A percentile compares a stretch with the other conserved stretches of the same genome.
These are phyloP conservation scores for Odontarrhena argentea DNA, from an alignment of 345 rosid genomes.

Conservation along the genomic window DNA sequence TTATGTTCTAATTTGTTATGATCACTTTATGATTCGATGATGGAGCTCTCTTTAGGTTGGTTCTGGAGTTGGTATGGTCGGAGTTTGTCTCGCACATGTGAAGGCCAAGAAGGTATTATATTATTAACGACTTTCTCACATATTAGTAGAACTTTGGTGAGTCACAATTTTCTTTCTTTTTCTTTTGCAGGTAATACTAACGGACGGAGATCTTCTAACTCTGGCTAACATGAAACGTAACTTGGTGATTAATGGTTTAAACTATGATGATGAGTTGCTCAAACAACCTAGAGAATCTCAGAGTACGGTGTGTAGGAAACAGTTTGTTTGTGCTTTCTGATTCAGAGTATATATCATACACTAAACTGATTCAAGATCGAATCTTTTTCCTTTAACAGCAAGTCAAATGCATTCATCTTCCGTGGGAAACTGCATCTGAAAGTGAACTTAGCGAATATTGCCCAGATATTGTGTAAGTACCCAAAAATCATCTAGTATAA, in stretches of 20 bases:
- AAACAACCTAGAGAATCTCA: constrained; percentile 37
- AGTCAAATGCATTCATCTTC: constrained; percentile 73
- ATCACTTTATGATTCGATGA: constrained; percentile 23
- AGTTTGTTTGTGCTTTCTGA: constrained; percentile 12
- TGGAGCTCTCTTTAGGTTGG: constrained; percentile 62
- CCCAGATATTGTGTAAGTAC: constrained; percentile 71
- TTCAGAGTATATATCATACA: constrained; percentile 21
- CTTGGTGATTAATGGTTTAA: constrained; percentile 56
- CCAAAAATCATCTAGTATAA: background rate
- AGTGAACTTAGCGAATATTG: constrained; percentile 46
- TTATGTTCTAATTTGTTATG: constrained; percentile 9
- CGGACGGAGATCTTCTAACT: constrained; percentile 74
- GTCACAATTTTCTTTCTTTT: background rate
- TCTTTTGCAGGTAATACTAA: constrained; percentile 61
- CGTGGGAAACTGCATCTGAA: constrained; percentile 78
- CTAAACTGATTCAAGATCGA: background rate
- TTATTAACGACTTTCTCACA: constrained; percentile 8
- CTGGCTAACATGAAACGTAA: constrained; percentile 75
- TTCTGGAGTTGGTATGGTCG: constrained; percentile 87
- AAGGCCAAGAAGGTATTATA: constrained; percentile 67
- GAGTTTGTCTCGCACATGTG: constrained; percentile 77
- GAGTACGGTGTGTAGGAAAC: constrained; percentile 48
- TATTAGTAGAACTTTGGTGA: background rate
- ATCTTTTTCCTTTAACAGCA: constrained; percentile 32
- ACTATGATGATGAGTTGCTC: constrained; percentile 28